These are phyloP conservation scores for Penicillium sp. DNA, from an alignment of 2,329 filamentous ascomycete species.

Conservation along the genomic window DNA sequence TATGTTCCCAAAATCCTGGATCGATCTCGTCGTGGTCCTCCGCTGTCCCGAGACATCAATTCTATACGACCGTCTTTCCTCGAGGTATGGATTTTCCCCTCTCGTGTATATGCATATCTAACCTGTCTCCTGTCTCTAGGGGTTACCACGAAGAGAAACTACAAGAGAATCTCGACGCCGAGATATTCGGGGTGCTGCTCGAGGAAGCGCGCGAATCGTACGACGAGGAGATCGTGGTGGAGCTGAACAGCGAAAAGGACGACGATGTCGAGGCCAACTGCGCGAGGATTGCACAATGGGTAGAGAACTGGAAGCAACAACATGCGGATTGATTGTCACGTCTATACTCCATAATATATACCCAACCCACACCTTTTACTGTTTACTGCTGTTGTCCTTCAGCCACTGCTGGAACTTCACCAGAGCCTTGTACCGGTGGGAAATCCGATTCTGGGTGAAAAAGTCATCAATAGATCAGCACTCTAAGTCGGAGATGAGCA, in stretches of 20 bases:
- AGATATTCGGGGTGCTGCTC: slow-evolving; percentile 93
- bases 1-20: slow-evolving; percentile 85
- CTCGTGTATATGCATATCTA: neutral
- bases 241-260: slow-evolving; percentile 72
- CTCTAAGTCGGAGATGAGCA: neutral
- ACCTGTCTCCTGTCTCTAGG: slow-evolving; percentile 37
- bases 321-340: slow-evolving; percentile 25
- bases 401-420: slow-evolving; percentile 75
- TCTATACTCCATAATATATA: slow-evolving; percentile 14
- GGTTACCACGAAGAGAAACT: slow-evolving; percentile 82
- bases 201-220: slow-evolving; percentile 87
- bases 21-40: slow-evolving; percentile 90
- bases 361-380: slow-evolving; percentile 1
- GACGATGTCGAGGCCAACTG: slow-evolving; percentile 88
- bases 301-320: slow-evolving; percentile 70
- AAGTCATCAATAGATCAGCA: slow-evolving; percentile 14
- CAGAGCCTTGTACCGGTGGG: slow-evolving; percentile 82
- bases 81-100: slow-evolving; percentile 51
- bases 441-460: slow-evolving; percentile 66
- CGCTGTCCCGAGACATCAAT: slow-evolving; percentile 68
- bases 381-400: slow-evolving; percentile 28
- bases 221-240: slow-evolving; percentile 80
- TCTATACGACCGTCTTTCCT: slow-evolving; percentile 76
- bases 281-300: slow-evolving; percentile 75
- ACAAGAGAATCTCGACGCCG: slow-evolving; percentile 91